Evolutionary conservation across 2,329 filamentous ascomycete species (phyloP), one percentile per base, ranked within the genome.

Genomic region (Sordariomycetes sp.): DNA sequence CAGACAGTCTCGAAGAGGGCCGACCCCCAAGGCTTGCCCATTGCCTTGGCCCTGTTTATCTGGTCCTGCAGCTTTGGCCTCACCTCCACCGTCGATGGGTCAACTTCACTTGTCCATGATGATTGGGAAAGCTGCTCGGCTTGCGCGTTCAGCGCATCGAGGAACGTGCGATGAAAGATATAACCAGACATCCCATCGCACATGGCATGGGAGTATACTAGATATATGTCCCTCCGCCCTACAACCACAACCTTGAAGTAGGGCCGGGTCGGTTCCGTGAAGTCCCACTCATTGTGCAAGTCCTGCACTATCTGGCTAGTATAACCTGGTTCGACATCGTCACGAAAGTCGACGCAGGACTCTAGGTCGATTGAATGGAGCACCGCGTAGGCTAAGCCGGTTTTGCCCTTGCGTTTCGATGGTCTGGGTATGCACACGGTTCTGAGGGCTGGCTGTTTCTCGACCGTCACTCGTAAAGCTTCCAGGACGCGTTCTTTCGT

Each of bases 401-500:
- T n/a, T n/a, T n/a, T n/a, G n/a, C n/a, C n/a, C n/a, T n/a, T n/a
- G n/a, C n/a, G n/a, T n/a, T n/a, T n/a, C n/a, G n/a, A n/a, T n/a
- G n/a, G n/a, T n/a, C n/a, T n/a, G n/a, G 16, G 34, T 18, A 45
- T 35, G 2, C 41, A 39, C 1, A 47, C 36, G 14, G 42, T 33
- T 1, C 41, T 38, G 4, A 47, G 37, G 4, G 38, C 38, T 8
- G 44, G 37, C 16, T 46, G 45, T 2, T 34, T 31, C n/a, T 42
- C 24, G 5, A 46, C 39, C 3, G 45, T 36, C 3, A 34, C 16
- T n/a, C 39, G 37, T 17, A 48, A 38, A 1, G 45, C 46, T 2
- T 41, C 37, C 8, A 42, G 21, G 9, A 48, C 35, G 0, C 33
- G 31, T 1, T 21, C 15, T 10, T 27, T 30, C 4, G 36, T 23